Base-by-base conservation (phyloP, 129 eudicot genomes). In the Smallanthus sonchifolius region DNA sequence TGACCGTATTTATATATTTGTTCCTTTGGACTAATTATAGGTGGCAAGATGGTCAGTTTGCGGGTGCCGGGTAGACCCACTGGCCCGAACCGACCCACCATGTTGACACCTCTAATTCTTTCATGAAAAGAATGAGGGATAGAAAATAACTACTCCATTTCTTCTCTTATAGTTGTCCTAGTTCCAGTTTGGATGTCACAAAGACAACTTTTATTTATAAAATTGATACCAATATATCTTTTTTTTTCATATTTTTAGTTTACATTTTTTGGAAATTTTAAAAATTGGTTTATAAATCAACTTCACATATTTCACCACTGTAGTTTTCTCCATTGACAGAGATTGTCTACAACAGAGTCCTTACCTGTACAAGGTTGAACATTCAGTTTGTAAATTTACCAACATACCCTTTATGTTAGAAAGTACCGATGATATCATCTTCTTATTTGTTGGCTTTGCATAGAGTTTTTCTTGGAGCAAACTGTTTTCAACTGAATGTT, bases 281-380 rank as follows among this genome's bases (percentile, higher is more conserved):
- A 30, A 32, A 60, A 60, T 3, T 60, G 2, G 0, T 55, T 34
- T 32, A 72, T 61, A 78, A 35, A 62, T 78, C 10, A n/a, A 19
- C 49, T 70, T 72, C 40, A 78, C 59, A 77, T 65, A 71, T 79
- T 34, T 63, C 49, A 38, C 11, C 11, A 62, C 44, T 62, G 67
- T 62, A 62, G 67, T 62, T 62, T 62, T 52, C 19, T 30, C 68
- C 35, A 6, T 17, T 10, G 19, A 17, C 2, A 44, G 17, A 32
- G 52, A 20, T 69, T 69, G 61, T 48, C 24, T 49, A 69, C 63
- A 69, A 69, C 62, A 69, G n/a, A 48, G 47, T 69, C 48, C 37
- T 36, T 64, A 38, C 40, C 14, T 15, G 1, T 35, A 64, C 69
- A 37, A 64, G 20, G 37, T 67, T 47, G 49, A 67, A 44, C 40